Conservation (phyloP, 163 green algal species). For the Scenedesmus sp. region DNA sequence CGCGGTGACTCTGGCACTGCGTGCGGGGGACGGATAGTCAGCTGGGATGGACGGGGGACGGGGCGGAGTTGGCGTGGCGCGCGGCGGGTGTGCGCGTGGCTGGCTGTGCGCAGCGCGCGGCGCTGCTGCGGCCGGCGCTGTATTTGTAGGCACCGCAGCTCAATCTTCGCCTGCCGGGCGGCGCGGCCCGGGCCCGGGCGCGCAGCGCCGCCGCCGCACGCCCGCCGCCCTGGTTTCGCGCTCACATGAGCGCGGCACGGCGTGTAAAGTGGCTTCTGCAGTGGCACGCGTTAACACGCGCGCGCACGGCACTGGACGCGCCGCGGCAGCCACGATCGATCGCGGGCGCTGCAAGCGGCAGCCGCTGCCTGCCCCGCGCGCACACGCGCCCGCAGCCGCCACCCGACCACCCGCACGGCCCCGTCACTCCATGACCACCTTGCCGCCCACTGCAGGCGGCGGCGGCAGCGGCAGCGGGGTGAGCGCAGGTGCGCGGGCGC, state of each 20-base stretch:
- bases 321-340: background rate
- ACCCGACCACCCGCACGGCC: background rate
- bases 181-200: background rate
- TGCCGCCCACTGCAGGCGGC: constrained; percentile 27
- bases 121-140: background rate
- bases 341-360: background rate
- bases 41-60: no score
- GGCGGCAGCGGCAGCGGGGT: background rate
- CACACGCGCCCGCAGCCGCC: background rate
- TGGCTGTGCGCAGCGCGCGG: background rate
- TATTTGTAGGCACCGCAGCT: background rate
- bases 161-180: background rate
- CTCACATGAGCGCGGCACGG: no score
- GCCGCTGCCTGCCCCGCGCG: background rate
- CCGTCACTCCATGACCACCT: constrained; percentile 32
- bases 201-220: no score
- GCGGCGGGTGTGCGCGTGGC: no score
- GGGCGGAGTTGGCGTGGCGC: no score
- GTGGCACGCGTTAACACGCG: background rate
- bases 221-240: no score
- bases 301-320: background rate
- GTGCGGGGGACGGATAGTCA: no score
- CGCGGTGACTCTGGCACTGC: no score
- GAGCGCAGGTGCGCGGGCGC: no score
- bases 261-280: background rate